Base-by-base conservation (phyloP, 768 basidiomycete genomes). In the Agaricus sinodeliciosus region DNA sequence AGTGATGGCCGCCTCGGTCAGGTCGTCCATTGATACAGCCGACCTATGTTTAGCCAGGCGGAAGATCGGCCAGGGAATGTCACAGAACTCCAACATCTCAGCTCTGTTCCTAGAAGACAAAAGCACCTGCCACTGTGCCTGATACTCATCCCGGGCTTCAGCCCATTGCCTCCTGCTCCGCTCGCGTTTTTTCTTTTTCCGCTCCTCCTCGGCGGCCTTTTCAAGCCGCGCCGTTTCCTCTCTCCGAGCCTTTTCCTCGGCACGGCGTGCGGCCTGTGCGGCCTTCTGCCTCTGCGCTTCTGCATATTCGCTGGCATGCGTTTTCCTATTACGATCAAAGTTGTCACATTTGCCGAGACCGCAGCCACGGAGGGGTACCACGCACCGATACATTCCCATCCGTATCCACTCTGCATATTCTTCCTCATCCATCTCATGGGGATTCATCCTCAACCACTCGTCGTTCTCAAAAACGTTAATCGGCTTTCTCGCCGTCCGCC, bases 381-480 rank as follows among this genome's bases (percentile, higher is more conserved):
- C 80, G 37, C 55, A 84, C 80, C 81, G 79, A 73, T 89, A 93
- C 88, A 96, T 94, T 43, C 90, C 90, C 22, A 76, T 68, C 57
- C 93, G 72, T 47, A 95, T 71, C 87, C 89, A 94, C 60, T 91
- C 89, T 1, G 86, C 80, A 59, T 95, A 95, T 55, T 90, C 85
- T 58, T 94, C 87, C 7, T 94, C 91, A 55, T 85, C 84, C 86
- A 94, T 86, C 44, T 63, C 44, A 31, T 62, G 65, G 37, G 70
- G 79, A 59, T 67, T 74, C 63, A 66, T 69, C 59, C 64, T 81
- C 66, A 69, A 56, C 59, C 72, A 67, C 26, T 68, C 67, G 57
- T 75, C 71, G 51, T 64, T 66, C 26, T 66, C 65, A 42, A 51
- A 57, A 53, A 57, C 56, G 57, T 59, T 61, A 56, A 49, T 57